A percentile compares a stretch with the other conserved stretches of the same genome.
Evolutionary conservation across 2,329 filamentous ascomycete species (phyloP).

Genomic region (Coniochaeta hoffmannii): DNA sequence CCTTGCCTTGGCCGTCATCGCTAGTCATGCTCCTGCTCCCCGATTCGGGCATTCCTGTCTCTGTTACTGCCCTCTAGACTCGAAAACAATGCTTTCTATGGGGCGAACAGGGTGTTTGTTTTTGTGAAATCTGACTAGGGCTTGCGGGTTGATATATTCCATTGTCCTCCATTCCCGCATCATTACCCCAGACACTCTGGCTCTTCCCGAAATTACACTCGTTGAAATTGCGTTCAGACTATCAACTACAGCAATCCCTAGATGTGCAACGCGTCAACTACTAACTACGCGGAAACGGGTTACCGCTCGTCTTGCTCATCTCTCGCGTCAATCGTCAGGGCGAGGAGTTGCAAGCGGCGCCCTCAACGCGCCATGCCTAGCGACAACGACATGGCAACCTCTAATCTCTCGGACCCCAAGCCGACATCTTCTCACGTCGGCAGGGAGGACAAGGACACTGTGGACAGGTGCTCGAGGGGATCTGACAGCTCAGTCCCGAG

Average conservation of each 20-base stretch:
- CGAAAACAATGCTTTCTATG: background rate
- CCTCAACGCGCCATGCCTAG: background rate
- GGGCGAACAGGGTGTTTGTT: background rate
- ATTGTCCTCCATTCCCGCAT: background rate
- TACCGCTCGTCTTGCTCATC: background rate
- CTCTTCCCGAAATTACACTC: constrained; percentile 1
- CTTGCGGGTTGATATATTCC: background rate
- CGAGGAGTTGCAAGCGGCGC: background rate
- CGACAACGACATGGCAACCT: background rate
- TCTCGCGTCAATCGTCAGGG: background rate
- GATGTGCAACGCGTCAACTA: background rate
- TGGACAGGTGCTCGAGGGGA: constrained; percentile 33
- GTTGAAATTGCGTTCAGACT: background rate
- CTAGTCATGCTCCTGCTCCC: background rate
- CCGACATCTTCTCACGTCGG: background rate
- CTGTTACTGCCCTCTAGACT: background rate
- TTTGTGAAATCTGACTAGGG: background rate
- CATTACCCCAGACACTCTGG: background rate
- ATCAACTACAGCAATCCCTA: background rate
- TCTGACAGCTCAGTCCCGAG: constrained; percentile 39
- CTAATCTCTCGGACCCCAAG: background rate
- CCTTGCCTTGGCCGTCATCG: background rate
- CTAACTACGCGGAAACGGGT: background rate
- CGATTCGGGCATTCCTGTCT: background rate
- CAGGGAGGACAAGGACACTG: constrained; percentile 13